Percentiles rank a stretch among this genome's conserved stretches.
These are phyloP conservation scores for Parietichytrium sp. DNA, from an alignment of 108 stramenopile genomes.

Conservation along the genomic window DNA sequence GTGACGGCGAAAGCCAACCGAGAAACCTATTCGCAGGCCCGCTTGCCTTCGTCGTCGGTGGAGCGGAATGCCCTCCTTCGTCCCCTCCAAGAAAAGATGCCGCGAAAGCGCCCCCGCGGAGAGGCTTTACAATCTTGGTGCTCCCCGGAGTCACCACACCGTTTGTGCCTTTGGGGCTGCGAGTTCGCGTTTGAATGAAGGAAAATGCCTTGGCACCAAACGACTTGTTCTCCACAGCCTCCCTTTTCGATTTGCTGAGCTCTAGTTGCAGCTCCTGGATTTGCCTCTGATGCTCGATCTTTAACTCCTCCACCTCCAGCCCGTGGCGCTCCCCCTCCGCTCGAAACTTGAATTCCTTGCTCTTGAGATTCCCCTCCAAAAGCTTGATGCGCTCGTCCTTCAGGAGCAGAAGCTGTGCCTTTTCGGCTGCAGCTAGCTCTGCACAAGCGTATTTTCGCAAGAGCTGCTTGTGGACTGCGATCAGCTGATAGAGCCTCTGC, in stretches of 20 bases:
- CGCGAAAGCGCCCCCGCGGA: not conserved
- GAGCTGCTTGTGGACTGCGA: conserved; percentile 50
- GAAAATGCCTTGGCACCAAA: conserved; percentile 12
- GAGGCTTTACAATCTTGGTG: not conserved
- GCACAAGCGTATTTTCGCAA: conserved; percentile 48
- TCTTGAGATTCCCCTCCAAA: conserved; percentile 42
- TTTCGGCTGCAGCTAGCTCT: conserved; percentile 41
- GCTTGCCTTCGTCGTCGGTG: not conserved
- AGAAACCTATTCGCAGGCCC: no score
- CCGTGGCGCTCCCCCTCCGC: conserved; percentile 21
- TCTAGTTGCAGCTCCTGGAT: conserved; percentile 30
- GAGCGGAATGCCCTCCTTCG: not conserved
- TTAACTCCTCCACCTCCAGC: conserved; percentile 5
- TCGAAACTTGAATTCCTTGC: conserved; percentile 36
- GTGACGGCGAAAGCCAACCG: no score
- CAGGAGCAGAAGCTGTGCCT: conserved; percentile 41
- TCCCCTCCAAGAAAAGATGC: not conserved
- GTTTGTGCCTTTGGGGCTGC: no score
- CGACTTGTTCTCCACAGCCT: not conserved
- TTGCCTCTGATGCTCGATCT: conserved; percentile 23
- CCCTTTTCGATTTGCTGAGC: not conserved
- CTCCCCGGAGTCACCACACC: no score
- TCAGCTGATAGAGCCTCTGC: conserved; percentile 46
- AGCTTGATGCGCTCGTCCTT: conserved; percentile 49
- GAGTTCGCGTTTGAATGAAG: not conserved